Evolutionary conservation across 805 yeast genomes (phyloP), one percentile per base, ranked within the genome.

Genomic region (Torulaspora delbrueckii): DNA sequence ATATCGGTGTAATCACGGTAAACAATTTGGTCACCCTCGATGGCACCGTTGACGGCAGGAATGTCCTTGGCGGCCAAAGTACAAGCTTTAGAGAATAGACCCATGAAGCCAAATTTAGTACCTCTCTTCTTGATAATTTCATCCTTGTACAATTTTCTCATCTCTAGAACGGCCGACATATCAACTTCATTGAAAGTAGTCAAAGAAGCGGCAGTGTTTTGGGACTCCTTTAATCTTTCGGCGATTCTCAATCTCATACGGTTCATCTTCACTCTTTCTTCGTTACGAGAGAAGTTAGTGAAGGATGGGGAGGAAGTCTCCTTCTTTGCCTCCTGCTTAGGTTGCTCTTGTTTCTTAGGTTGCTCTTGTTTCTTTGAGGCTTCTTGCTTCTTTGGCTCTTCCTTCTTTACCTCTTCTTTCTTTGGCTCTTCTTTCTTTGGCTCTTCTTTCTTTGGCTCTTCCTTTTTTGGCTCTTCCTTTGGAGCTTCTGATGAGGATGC

Each of bases 231-330:
- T 67, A 91, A 84, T 74, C 99, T 87, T 77, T 91, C 98, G 50
- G 99, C 96, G 57, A 93, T 93, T 78, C 99, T 87, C 73, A 87
- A 72, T 75, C 99, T 85, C 98, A 91, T 93, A 77, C 99, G 86
- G 82, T 90, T 93, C 98, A 91, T 91, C 78, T 91, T 91, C 54
- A 93, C 95, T 68, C 89, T 81, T 66, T 82, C 85, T 74, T 93
- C 98, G 51, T 73, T 70, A 75, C 99, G 86, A 48, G 93, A 77
- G 64, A 86, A 87, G 28, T 77, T 58, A 33, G 75, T 72, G 36
- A 69, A 60, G 26, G 76, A 62, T 43, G 68, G 57, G 28, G 71
- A 50, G 14, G 68, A 55, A 28, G 65, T 37, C 8, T 48, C 43
- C 14, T 60, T 33, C 45, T 56, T 53, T 41, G 71, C 51, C 38